Base-by-base conservation (phyloP, 306 rosid species). In the Urtica urens region DNA sequence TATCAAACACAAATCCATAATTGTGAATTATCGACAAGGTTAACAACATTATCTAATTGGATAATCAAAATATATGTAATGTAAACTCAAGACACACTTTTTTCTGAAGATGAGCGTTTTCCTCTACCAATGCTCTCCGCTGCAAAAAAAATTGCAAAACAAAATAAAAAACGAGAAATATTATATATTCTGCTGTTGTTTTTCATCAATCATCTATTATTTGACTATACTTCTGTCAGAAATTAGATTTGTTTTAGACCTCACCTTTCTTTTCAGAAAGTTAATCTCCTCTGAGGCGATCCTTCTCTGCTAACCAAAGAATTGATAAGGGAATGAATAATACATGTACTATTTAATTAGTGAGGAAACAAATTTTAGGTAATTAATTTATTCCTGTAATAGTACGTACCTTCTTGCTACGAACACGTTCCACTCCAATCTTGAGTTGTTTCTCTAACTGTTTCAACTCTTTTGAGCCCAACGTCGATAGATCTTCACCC, bases 391-490 rank as follows among this genome's bases (percentile, higher is more conserved):
- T n/a, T n/a, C 16, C 24, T 13, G 27, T 2, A 29, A 10, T 18
- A 7, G 12, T 18, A 30, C 13, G 2, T 51, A 69, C 81, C 76
- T 41, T 71, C 54, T 15, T 50, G 46, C 76, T 23, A 28, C 62
- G 68, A 33, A 78, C 33, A 19, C 73, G 76, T 37, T 78, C 73
- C 38, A 67, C 41, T 13, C 73, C 78, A 1, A 43, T 45, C 37
- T 46, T 78, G 33, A 68, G 37, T 38, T 78, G 85, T 27, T 71
- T 58, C 44, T 78, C 85, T 0, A 73, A 40, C 64, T 70, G 71
- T 28, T 60, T 70, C 27, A 78, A 25, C 51, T 78, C 85, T 63
- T 58, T 72, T 51, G 74, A 3, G 10, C 68, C 69, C 57, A 78
- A 54, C n/a, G 3, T 20, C 26, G 55, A 66, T 1, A 78, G 63